Evolutionary conservation across 2,329 filamentous ascomycete genomes (phyloP).

Genomic region (Leptosphaerulina australis): DNA sequence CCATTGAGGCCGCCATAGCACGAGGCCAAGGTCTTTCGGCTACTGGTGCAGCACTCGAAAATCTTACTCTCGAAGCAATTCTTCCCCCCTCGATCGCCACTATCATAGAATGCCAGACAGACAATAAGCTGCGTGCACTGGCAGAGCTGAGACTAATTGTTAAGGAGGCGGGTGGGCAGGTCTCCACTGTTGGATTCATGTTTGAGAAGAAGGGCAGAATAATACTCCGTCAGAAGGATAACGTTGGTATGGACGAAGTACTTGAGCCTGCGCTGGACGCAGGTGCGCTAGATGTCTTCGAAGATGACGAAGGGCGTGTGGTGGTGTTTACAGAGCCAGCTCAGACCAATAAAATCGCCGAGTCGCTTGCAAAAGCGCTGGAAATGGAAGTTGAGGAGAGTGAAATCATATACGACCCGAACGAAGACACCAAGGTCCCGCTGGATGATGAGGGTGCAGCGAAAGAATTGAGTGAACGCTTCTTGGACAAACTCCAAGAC

Average conservation of each 20-base stretch:
- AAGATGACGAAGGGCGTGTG: constrained; percentile 71
- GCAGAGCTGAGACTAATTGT: constrained; percentile 74
- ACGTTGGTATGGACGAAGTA: constrained; percentile 68
- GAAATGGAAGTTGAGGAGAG: constrained; percentile 72
- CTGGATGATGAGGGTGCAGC: constrained; percentile 64
- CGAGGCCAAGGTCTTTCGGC: constrained; percentile 84
- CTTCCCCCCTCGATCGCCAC: constrained; percentile 74
- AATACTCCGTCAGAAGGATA: constrained; percentile 67
- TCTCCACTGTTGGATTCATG: constrained; percentile 78
- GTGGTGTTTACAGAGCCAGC: constrained; percentile 73
- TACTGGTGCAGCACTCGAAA: constrained; percentile 76
- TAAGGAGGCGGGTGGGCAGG: constrained; percentile 72
- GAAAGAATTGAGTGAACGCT: constrained; percentile 60
- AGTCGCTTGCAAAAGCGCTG: constrained; percentile 67
- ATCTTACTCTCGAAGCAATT: constrained; percentile 78
- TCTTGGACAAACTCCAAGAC: constrained; percentile 68
- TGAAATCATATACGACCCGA: constrained; percentile 85
- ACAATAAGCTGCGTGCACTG: constrained; percentile 75
- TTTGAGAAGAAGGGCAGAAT: constrained; percentile 82
- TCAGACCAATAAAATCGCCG: constrained; percentile 67
- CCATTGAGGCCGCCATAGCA: constrained; percentile 84
- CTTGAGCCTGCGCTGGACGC: constrained; percentile 84
- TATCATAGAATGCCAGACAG: constrained; percentile 84
- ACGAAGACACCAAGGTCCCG: constrained; percentile 74
- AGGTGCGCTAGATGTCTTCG: constrained; percentile 75